These are phyloP conservation scores for Colletotrichum limetticola DNA, from an alignment of 2,329 filamentous ascomycete species.

Conservation along the genomic window DNA sequence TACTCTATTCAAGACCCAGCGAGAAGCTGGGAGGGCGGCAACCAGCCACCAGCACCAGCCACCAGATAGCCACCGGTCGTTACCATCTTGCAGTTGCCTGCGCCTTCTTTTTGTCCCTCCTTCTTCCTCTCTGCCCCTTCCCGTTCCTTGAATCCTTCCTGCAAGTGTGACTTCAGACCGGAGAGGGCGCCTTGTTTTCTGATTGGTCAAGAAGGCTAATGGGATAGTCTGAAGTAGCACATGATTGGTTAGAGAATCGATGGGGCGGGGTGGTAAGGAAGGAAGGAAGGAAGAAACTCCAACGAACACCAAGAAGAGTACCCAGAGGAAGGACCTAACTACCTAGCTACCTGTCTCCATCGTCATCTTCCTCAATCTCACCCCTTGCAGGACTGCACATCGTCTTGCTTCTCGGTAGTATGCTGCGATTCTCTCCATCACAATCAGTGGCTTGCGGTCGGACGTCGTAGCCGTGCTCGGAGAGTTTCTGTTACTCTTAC, in stretches of 20 bases:
- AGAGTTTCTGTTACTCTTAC: neutral
- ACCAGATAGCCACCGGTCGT: neutral
- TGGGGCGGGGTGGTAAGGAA: neutral
- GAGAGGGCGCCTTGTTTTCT: neutral
- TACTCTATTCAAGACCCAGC: too few species aligned
- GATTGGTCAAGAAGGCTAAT: neutral
- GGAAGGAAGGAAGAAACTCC: neutral
- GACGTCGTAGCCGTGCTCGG: neutral
- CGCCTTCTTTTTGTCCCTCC: neutral
- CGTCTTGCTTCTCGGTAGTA: neutral
- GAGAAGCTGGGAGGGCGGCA: too few species aligned
- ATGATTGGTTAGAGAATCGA: neutral
- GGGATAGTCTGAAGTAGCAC: neutral
- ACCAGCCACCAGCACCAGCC: too few species aligned
- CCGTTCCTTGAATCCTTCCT: neutral
- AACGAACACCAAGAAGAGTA: neutral
- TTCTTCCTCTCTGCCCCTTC: neutral
- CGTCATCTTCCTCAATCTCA: neutral
- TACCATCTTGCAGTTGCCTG: neutral
- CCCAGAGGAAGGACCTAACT: neutral
- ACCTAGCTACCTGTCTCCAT: neutral
- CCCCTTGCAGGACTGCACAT: neutral
- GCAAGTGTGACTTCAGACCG: neutral
- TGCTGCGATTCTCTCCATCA: neutral
- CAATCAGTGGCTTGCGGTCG: slow-evolving; percentile 3